phyloP scores from a whole-genome alignment of 495 filamentous ascomycete species.

The Achaetomiella virescens region DNA sequence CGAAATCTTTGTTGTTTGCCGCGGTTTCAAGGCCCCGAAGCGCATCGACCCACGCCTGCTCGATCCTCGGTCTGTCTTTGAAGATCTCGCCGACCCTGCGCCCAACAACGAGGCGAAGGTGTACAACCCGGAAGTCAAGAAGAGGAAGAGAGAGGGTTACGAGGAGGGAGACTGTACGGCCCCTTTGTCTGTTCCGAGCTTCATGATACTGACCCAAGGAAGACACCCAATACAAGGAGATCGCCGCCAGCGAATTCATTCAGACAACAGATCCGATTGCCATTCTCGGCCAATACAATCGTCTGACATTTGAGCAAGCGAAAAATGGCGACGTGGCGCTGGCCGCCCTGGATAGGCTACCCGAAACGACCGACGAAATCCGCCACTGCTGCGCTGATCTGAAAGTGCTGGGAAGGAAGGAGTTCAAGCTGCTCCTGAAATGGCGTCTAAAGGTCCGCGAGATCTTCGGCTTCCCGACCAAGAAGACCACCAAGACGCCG shows the following conservation, averaged over 20 bases:
- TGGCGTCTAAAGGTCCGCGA: slow-evolving; percentile 90
- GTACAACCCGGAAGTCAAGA: slow-evolving; percentile 95
- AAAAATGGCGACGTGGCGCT: slow-evolving; percentile 78
- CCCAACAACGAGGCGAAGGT: slow-evolving; percentile 97
- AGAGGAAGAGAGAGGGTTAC: slow-evolving; percentile 93
- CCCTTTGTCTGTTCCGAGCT: neutral
- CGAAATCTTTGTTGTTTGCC: slow-evolving; percentile 97
- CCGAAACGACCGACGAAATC: slow-evolving; percentile 91
- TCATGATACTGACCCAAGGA: slow-evolving; percentile 2
- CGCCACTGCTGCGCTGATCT: slow-evolving; percentile 79
- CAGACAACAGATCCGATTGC: slow-evolving; percentile 91
- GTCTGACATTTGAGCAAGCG: slow-evolving; percentile 70
- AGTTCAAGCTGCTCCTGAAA: slow-evolving; percentile 86
- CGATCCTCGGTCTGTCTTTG: slow-evolving; percentile 86
- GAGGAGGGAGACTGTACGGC: slow-evolving; percentile 75
- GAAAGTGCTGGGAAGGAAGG: slow-evolving; percentile 84
- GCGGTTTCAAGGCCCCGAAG: slow-evolving; percentile 84
- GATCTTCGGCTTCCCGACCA: slow-evolving; percentile 78
- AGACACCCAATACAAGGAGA: slow-evolving; percentile 80
- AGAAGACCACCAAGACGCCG: slow-evolving; percentile 51
- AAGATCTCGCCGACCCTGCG: slow-evolving; percentile 79
- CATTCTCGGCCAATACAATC: slow-evolving; percentile 85
- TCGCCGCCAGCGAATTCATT: slow-evolving; percentile 84
- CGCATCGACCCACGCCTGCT: slow-evolving; percentile 87
- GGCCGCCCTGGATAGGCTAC: slow-evolving; percentile 75